Evolutionary conservation across 2,329 filamentous ascomycete genomes (phyloP).

Genomic region (Colletotrichum spaethianum): DNA sequence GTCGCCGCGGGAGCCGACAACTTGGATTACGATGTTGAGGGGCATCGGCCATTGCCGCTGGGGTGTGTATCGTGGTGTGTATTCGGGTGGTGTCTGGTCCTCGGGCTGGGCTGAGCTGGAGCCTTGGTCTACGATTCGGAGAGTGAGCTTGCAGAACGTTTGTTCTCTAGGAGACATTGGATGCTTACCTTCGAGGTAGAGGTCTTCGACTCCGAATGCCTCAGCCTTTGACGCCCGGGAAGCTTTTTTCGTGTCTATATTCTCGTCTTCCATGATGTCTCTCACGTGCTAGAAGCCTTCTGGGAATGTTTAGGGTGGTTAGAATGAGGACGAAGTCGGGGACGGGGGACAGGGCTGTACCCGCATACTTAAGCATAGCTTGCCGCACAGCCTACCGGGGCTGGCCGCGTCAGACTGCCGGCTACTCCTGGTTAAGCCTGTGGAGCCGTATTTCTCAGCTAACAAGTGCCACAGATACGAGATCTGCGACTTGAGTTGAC

Average conservation of each 20-base stretch:
- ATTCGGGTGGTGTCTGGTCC: constrained; percentile 20
- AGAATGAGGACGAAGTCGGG: not conserved
- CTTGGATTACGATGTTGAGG: constrained; percentile 68
- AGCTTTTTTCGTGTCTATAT: not conserved
- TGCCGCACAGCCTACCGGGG: constrained; percentile 4
- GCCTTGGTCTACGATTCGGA: constrained; percentile 8
- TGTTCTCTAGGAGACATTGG: not conserved
- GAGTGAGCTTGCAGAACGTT: not conserved
- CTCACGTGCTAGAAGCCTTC: not conserved
- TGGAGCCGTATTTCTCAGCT: not conserved
- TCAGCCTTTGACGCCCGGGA: constrained; percentile 27
- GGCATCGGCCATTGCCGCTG: constrained; percentile 23
- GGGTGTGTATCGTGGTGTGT: constrained; percentile 8
- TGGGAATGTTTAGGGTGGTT: not conserved
- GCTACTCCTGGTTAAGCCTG: not conserved
- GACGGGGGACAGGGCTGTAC: not conserved
- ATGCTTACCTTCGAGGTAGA: constrained; percentile 21
- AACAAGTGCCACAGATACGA: constrained; percentile 9
- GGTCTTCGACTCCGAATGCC: constrained; percentile 16
- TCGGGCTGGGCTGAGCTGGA: constrained; percentile 11
- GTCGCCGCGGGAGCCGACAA: constrained; percentile 68
- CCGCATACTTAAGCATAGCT: constrained; percentile 23
- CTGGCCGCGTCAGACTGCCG: constrained; percentile 10
- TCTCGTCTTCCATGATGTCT: constrained; percentile 9
- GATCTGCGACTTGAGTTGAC: not conserved